Evolutionary conservation across 2,329 filamentous ascomycete species (phyloP).

Genomic region (Hawksworthiomyces lignivorus): DNA sequence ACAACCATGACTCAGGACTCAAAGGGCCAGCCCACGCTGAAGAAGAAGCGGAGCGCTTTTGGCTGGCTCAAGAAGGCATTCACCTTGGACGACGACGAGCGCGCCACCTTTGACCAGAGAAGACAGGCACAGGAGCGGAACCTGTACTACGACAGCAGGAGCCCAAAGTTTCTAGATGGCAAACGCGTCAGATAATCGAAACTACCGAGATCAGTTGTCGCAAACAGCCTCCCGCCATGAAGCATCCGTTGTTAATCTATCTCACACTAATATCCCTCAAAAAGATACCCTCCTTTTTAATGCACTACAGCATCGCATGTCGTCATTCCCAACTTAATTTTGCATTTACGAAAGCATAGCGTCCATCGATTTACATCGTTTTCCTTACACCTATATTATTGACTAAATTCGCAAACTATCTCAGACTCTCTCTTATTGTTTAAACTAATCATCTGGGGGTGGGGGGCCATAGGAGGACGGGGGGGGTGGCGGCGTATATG

Average conservation of each 20-base stretch:
- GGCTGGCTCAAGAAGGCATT: constrained; percentile 64
- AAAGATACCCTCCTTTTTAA: constrained; percentile 3
- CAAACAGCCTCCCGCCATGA: too few relatives aligned
- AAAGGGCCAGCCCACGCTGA: constrained; percentile 33
- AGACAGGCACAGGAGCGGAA: constrained; percentile 37
- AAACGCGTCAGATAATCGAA: constrained; percentile 31
- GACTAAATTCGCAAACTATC: too few relatives aligned
- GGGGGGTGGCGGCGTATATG: too few relatives aligned
- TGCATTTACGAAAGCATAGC: constrained; percentile 16
- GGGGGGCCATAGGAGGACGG: too few relatives aligned
- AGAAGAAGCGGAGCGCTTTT: constrained; percentile 61
- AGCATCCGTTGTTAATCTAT: too few relatives aligned
- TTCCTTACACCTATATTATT: too few relatives aligned
- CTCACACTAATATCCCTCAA: not conserved
- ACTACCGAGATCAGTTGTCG: too few relatives aligned
- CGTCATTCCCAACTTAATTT: not conserved
- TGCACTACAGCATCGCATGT: not conserved
- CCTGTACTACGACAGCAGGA: constrained; percentile 42
- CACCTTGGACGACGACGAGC: constrained; percentile 56
- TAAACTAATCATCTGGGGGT: too few relatives aligned
- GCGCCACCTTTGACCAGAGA: constrained; percentile 49
- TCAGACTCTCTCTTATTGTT: constrained; percentile 2
- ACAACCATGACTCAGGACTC: constrained; percentile 39
- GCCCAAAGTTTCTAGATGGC: constrained; percentile 49
- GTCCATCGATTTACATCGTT: constrained; percentile 3